Base-by-base conservation (phyloP, 176 grass and related monocot genomes). In the Thinopyrum elongatum region DNA sequence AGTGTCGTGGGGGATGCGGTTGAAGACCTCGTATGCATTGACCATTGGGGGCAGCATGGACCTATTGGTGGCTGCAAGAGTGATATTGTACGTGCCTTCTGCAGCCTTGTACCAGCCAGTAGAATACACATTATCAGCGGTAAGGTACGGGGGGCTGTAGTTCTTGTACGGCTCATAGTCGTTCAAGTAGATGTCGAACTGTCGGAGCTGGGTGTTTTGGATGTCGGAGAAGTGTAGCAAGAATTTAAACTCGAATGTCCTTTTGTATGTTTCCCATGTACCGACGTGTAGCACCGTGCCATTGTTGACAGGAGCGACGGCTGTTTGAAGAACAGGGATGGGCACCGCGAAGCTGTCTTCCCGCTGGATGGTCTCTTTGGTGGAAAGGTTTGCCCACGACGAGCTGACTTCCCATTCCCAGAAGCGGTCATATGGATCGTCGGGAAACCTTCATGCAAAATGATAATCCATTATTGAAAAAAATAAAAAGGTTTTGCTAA, bases 31-130 rank as follows among this genome's bases (percentile, higher is more conserved):
- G 0, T 76, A 2, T 4, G 80, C 89, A 39, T 85, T 91, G 5
- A 87, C 0, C 51, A 91, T 84, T 1, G 89, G 89, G 0, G 89
- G 85, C 16, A 91, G 55, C n/a, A n/a, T 7, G 0, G 85, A 91
- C 2, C 2, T 25, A 5, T 66, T 38, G 6, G 61, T 46, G 0
- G 57, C 29, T 3, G 0, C 17, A 8, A 91, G 86, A 2, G 66
- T 79, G 33, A 84, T 15, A n/a, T 39, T 84, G 27, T 81, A 87
- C 1, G 1, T 49, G 53, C 22, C 9, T 7, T 83, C 47, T 3
- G 3, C 1, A 47, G 12, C 13, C 44, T 47, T 47, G 13, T 15
- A 47, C 44, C 44, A 47, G 44, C 44, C 42, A 44, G 3, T 44
- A 42, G 41, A 42, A 42, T 42, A 42, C 41, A 42, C 2, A 42